A percentile compares a stretch with the other conserved stretches of the same genome.
Conservation (phyloP, 257 asterid species). For the Hygrophila difformis region DNA sequence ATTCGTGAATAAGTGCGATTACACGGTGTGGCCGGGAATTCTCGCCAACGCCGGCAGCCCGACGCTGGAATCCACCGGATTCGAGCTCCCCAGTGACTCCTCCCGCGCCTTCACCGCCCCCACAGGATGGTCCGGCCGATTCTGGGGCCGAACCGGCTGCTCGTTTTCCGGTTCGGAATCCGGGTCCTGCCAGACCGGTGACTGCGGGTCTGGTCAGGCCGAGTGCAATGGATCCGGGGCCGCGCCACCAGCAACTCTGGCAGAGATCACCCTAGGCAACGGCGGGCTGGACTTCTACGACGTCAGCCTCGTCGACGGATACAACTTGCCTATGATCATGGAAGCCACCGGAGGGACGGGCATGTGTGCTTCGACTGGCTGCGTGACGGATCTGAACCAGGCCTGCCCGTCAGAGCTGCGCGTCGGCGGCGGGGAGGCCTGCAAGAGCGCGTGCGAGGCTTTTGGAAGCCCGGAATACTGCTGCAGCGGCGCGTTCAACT, state of each 20-base stretch:
- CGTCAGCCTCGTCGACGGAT: conserved; percentile 93
- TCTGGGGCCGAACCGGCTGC: conserved; percentile 90
- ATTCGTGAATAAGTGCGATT: conserved; percentile 72
- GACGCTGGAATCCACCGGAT: conserved; percentile 66
- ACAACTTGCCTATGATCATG: conserved; percentile 73
- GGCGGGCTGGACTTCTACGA: conserved; percentile 78
- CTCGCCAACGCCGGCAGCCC: conserved; percentile 87
- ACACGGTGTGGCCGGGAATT: conserved; percentile 92
- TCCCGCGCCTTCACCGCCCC: conserved; percentile 67
- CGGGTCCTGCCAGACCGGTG: conserved; percentile 67
- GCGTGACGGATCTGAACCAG: conserved; percentile 90
- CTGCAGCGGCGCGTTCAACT: conserved; percentile 78
- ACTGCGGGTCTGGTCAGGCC: conserved; percentile 72
- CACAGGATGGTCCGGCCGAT: conserved; percentile 93
- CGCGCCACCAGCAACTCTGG: conserved; percentile 86
- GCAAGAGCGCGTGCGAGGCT: conserved; percentile 94
- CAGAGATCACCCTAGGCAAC: conserved; percentile 77
- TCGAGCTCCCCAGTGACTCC: conserved; percentile 62
- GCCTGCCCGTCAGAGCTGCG: conserved; percentile 80
- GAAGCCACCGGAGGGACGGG: conserved; percentile 91
- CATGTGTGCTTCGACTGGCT: conserved; percentile 83
- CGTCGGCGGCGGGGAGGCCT: conserved; percentile 56
- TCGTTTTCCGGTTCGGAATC: conserved; percentile 50
- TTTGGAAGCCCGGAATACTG: conserved; percentile 81
- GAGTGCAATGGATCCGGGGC: conserved; percentile 92